Evolutionary conservation across 75 land plant species (phyloP).

Genomic region (Picea sitchensis): DNA sequence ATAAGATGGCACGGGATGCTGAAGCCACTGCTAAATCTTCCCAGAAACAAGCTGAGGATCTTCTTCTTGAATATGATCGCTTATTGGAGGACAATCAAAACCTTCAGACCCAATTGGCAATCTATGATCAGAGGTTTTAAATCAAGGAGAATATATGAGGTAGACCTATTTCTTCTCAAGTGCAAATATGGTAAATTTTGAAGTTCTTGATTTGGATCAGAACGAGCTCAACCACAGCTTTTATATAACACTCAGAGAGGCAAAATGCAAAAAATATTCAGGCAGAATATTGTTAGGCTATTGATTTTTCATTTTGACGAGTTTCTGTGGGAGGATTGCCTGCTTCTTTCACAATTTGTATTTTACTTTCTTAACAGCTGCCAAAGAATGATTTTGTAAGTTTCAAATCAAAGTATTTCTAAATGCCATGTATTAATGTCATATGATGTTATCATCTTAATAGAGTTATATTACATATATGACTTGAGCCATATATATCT

Average conservation of each 20-base stretch:
- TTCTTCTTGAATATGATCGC: constrained; percentile 84
- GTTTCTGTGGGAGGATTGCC: constrained; percentile 8
- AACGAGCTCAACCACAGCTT: not conserved
- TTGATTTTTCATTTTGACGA: not conserved
- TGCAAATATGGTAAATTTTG: constrained; percentile 4
- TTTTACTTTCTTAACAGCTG: not conserved
- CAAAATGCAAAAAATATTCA: not conserved
- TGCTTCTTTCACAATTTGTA: not conserved
- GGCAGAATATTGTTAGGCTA: not conserved
- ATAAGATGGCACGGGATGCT: constrained; percentile 42
- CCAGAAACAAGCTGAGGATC: constrained; percentile 79
- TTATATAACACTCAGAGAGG: constrained; percentile 5
- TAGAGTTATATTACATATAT: not conserved
- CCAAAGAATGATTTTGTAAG: not conserved
- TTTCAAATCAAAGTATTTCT: not conserved
- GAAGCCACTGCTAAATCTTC: constrained; percentile 65
- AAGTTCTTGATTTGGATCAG: not conserved
- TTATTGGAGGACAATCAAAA: constrained; percentile 79
- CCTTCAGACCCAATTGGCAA: constrained; percentile 46
- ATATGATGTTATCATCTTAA: not conserved
- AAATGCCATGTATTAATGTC: not conserved
- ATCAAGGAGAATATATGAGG: not conserved
- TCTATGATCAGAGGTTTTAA: not conserved
- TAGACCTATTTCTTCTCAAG: not conserved
- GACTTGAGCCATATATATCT: not conserved